Conservation (phyloP, 2,329 filamentous ascomycete genomes). For the Fusarium siculi region DNA sequence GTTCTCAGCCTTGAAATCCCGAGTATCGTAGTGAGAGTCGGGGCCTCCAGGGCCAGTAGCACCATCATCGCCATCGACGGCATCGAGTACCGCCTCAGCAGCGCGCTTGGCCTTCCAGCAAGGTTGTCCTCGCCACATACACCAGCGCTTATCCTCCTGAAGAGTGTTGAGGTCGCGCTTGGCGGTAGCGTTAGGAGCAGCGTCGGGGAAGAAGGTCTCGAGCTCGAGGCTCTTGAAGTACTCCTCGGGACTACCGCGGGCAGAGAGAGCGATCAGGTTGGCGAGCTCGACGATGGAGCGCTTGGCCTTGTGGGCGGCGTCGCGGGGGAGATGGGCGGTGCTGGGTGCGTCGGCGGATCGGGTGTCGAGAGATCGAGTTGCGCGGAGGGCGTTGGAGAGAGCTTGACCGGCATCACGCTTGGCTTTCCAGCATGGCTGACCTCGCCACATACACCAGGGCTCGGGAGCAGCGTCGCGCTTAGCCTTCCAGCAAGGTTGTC, state of each 20-base stretch:
- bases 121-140: conserved; percentile 45
- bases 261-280: conserved; percentile 47
- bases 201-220: conserved; percentile 36
- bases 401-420: conserved; percentile 53
- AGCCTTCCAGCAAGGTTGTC: conserved; percentile 29
- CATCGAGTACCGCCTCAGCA: conserved; percentile 43
- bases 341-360: conserved; percentile 38
- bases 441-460: conserved; percentile 51
- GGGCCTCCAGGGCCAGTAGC: conserved; percentile 37
- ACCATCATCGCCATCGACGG: conserved; percentile 43
- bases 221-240: conserved; percentile 50
- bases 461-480: conserved; percentile 34
- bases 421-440: conserved; percentile 55
- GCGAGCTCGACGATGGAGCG: conserved; percentile 54
- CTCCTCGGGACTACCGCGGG: conserved; percentile 42
- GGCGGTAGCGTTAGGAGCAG: conserved; percentile 42
- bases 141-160: conserved; percentile 42
- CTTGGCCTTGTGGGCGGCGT: conserved; percentile 52
- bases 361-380: conserved; percentile 39
- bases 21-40: conserved; percentile 30
- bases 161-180: conserved; percentile 41
- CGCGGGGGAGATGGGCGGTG: conserved; percentile 44
- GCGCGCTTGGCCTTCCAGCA: conserved; percentile 54
- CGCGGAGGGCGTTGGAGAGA: conserved; percentile 45
- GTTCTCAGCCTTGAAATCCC: conserved; percentile 45